Base-by-base conservation (phyloP, 768 basidiomycete species). In the Mrakia gelida region DNA sequence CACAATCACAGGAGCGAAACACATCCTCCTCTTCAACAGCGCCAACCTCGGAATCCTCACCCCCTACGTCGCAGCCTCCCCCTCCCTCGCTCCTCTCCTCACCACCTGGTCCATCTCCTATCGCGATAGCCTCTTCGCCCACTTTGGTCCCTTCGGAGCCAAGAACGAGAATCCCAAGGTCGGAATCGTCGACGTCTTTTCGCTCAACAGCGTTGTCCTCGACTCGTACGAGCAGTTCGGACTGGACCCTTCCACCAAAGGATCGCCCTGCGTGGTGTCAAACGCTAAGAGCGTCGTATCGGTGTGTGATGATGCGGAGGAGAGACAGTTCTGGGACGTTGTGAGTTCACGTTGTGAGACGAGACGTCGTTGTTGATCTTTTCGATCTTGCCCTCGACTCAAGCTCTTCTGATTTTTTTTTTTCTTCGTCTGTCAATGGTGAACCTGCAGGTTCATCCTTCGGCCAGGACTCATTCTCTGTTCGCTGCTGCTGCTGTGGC, bases 151-250 rank as follows among this genome's bases (percentile, higher is more conserved):
- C n/a, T 32, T 32, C n/a, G 61, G 61, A 62, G n/a, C 61, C 11
- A 32, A 62, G 11, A 62, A 62, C 61, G 61, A 62, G 61, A 32
- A 62, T n/a, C n/a, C n/a, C 1, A n/a, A 32, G 32, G 61, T 62
- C 61, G 61, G n/a, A 1, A 18, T 62, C 61, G 61, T 62, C n/a
- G 61, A 62, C 61, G 16, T 32, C 11, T 62, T 62, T 18, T n/a
- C 61, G 8, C 61, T 62, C 61, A 62, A 32, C 61, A 62, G 26
- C 3, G 30, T 62, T n/a, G 15, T 62, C n/a, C n/a, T 28, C n/a
- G n/a, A n/a, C n/a, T n/a, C 61, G n/a, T 16, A 62, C 61, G 61
- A 62, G 61, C 61, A 62, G 61, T 62, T 62, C 10, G 61, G 61
- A 32, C n/a, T 62, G n/a, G 32, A 62, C 15, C n/a, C n/a, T n/a